Percentiles rank a stretch among this genome's conserved stretches.
Evolutionary conservation across 768 basidiomycete genomes (phyloP).

Genomic region (Galerina marginata): DNA sequence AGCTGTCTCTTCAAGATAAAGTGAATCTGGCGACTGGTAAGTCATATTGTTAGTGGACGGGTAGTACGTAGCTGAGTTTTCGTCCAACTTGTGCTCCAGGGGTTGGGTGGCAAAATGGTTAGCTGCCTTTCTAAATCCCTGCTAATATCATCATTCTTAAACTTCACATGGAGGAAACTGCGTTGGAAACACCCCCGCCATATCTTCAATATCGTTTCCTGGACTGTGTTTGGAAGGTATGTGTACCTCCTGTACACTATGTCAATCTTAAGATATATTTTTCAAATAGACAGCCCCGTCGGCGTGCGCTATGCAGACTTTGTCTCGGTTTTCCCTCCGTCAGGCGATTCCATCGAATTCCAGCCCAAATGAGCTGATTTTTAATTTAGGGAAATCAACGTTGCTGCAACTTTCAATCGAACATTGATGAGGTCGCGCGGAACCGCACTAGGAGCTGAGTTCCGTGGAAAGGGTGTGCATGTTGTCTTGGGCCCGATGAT

Average conservation of each 20-base stretch:
- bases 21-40: slow-evolving; percentile 60
- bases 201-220: slow-evolving; percentile 51
- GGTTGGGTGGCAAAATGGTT: slow-evolving; percentile 50
- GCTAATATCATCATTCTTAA: not conserved
- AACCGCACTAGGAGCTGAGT: slow-evolving; percentile 62
- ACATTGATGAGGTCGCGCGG: slow-evolving; percentile 62
- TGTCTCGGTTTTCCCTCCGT: slow-evolving; percentile 58
- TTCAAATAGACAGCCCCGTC: slow-evolving; percentile 45
- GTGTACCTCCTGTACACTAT: not conserved
- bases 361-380: not conserved
- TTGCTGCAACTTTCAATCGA: slow-evolving; percentile 59
- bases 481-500: slow-evolving; percentile 58
- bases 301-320: slow-evolving; percentile 55
- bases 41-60: not conserved
- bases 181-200: slow-evolving; percentile 55
- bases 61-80: not conserved
- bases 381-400: slow-evolving; percentile 48
- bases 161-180: slow-evolving; percentile 39
- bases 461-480: slow-evolving; percentile 64
- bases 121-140: not conserved
- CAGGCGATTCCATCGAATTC: slow-evolving; percentile 14
- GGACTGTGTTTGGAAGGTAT: slow-evolving; percentile 57
- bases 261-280: not conserved
- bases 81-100: slow-evolving; percentile 24
- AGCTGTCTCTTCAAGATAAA: slow-evolving; percentile 61